Evolutionary conservation across 805 yeast species (phyloP).

Genomic region (Barnettozyma sp.): DNA sequence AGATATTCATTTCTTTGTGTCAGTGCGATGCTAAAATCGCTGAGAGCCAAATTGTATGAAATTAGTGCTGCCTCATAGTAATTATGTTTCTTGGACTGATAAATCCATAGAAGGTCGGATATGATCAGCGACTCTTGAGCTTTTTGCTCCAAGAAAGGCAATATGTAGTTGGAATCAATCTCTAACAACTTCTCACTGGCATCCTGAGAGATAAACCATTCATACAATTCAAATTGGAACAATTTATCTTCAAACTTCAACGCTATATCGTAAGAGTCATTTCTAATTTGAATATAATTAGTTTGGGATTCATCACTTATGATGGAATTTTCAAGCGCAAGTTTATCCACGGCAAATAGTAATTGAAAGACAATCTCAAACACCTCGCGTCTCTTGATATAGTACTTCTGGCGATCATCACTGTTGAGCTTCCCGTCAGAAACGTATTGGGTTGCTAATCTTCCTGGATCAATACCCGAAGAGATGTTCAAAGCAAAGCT

Average conservation of each 20-base stretch:
- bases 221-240: constrained; percentile 90
- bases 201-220: constrained; percentile 82
- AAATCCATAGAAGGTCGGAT: constrained; percentile 83
- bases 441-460: constrained; percentile 49
- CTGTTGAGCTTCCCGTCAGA: constrained; percentile 42
- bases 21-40: constrained; percentile 62
- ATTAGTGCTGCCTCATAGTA: constrained; percentile 82
- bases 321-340: constrained; percentile 38
- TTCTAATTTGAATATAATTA: constrained; percentile 48
- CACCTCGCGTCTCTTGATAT: constrained; percentile 47
- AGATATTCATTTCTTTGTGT: constrained; percentile 77
- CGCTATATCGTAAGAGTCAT: constrained; percentile 66
- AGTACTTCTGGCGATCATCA: constrained; percentile 46
- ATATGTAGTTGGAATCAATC: constrained; percentile 73
- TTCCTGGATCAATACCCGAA: constrained; percentile 54
- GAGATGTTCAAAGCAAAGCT: constrained; percentile 77
- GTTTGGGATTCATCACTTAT: constrained; percentile 12
- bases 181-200: constrained; percentile 70
- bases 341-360: constrained; percentile 62
- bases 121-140: constrained; percentile 57
- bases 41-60: constrained; percentile 62
- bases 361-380: constrained; percentile 73
- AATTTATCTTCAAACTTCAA: constrained; percentile 68
- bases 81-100: constrained; percentile 74
- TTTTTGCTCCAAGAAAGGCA: constrained; percentile 68